phyloP scores from a whole-genome alignment of 116 monocot genomes.

The Dioscorea cayenensis region DNA sequence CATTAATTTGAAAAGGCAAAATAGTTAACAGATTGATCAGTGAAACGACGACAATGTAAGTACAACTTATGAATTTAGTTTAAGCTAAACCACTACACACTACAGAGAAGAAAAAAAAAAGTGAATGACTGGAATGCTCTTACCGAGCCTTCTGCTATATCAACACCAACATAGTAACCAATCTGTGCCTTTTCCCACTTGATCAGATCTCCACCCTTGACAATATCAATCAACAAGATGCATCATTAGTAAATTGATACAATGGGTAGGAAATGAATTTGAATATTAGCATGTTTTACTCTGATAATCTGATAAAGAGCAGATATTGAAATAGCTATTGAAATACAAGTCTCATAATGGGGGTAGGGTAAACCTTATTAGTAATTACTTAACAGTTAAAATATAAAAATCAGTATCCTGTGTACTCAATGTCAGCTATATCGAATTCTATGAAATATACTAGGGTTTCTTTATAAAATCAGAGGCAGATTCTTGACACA shows the following conservation, averaged over 20 bases:
- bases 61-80: background rate
- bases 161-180: constrained; percentile 95
- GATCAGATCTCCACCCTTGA: constrained; percentile 89
- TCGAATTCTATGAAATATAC: background rate
- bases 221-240: constrained; percentile 1
- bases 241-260: background rate
- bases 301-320: background rate
- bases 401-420: background rate
- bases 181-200: constrained; percentile 98
- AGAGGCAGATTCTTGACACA: background rate
- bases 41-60: background rate
- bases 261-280: background rate
- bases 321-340: background rate
- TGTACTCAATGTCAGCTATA: background rate
- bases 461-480: background rate
- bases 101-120: background rate
- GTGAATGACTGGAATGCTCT: constrained; percentile 14
- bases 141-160: constrained; percentile 98
- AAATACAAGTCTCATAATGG: background rate
- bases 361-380: background rate
- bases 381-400: background rate
- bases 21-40: too few relatives aligned
- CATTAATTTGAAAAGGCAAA: too few relatives aligned
- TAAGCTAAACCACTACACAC: background rate
- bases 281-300: background rate